A percentile compares a stretch with the other conserved stretches of the same genome.
Evolutionary conservation across 495 filamentous ascomycete species (phyloP).

Genomic region (Podospora conica): DNA sequence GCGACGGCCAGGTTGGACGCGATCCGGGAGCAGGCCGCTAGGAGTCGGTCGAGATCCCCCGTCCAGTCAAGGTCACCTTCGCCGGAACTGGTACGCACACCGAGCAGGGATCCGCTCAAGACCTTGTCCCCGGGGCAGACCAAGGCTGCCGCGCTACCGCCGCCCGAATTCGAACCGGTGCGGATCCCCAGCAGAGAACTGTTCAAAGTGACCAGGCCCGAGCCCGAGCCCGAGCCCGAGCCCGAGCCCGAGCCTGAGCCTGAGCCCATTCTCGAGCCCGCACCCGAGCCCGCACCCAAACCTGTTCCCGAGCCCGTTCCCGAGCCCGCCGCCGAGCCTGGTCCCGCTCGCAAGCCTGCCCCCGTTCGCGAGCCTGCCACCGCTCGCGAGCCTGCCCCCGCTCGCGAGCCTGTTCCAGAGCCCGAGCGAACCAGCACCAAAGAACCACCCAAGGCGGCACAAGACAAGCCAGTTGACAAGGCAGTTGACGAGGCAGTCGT

Average conservation of each 20-base stretch:
- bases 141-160: slow-evolving; percentile 28
- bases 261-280: neutral
- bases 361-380: neutral
- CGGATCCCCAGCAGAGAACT: neutral
- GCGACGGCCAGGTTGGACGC: slow-evolving; percentile 53
- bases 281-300: too few species aligned
- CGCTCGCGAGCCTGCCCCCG: neutral
- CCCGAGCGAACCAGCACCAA: neutral
- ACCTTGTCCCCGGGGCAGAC: slow-evolving; percentile 18
- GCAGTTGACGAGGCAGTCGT: neutral
- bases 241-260: neutral
- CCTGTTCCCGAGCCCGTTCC: neutral
- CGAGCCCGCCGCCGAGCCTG: neutral
- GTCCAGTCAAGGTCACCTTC: slow-evolving; percentile 34
- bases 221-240: neutral
- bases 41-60: slow-evolving; percentile 33
- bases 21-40: slow-evolving; percentile 48
- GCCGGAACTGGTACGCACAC: slow-evolving; percentile 23
- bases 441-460: neutral
- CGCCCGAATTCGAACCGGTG: neutral
- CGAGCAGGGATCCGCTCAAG: slow-evolving; percentile 19
- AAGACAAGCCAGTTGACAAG: neutral
- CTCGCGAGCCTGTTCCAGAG: too few species aligned
- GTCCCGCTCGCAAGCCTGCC: neutral
- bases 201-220: neutral